A percentile compares a stretch with the other conserved stretches of the same genome.
Evolutionary conservation across 164 flowering plant species (phyloP).

Genomic region (Liquidambar formosana): DNA sequence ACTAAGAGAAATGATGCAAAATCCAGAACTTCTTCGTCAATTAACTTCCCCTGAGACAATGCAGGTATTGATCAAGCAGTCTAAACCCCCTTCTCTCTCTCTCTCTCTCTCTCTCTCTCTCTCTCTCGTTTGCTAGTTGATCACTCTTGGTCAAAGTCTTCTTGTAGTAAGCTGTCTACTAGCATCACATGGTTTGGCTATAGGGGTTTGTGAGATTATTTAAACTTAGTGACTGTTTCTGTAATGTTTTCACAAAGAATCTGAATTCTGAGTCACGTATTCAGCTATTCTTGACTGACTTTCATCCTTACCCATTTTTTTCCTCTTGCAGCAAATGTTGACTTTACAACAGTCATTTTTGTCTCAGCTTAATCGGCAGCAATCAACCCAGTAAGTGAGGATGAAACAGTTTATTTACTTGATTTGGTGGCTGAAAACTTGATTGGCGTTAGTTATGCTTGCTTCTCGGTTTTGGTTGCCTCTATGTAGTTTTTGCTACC

Average conservation of each 20-base stretch:
- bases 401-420: neutral
- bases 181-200: neutral
- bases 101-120: neutral
- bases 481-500: neutral
- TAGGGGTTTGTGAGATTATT: neutral
- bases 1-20: constrained; percentile 72
- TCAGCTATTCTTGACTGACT: too few species aligned
- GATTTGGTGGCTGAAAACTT: too few species aligned
- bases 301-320: neutral
- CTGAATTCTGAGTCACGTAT: neutral
- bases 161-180: neutral
- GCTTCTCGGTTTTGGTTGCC: neutral
- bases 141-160: neutral
- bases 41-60: constrained; percentile 68
- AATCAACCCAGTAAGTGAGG: constrained; percentile 38
- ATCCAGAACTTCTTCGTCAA: constrained; percentile 69
- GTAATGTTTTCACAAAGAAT: too few species aligned
- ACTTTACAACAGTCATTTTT: constrained; percentile 29
- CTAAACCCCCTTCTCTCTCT: too few species aligned
- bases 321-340: constrained; percentile 35
- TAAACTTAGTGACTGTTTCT: too few species aligned
- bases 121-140: too few species aligned
- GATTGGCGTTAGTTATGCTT: neutral
- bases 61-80: constrained; percentile 32
- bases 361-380: constrained; percentile 22